Percentiles rank a stretch among this genome's conserved stretches.
Conservation (phyloP, 1,284 basidiomycete genomes). For the Phylloboletellus chloephorus region DNA sequence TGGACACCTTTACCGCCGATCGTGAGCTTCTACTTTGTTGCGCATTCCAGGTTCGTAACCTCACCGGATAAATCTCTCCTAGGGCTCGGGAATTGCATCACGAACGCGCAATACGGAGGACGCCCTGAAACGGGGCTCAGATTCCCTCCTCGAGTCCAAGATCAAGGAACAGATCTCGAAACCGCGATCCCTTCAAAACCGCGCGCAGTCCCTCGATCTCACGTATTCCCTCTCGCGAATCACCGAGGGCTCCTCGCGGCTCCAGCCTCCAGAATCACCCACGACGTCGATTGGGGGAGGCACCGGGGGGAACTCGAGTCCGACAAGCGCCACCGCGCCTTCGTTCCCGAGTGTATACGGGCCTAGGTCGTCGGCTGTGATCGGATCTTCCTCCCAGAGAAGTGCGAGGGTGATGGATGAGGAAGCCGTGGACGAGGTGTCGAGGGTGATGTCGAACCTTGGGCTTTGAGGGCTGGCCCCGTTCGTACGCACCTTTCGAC, state of each 20-base stretch:
- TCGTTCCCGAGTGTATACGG: slow-evolving; percentile 80
- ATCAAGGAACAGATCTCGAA: slow-evolving; percentile 72
- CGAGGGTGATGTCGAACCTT: slow-evolving; percentile 72
- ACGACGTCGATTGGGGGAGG: slow-evolving; percentile 66
- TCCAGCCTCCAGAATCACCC: slow-evolving; percentile 67
- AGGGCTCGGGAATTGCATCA: slow-evolving; percentile 63
- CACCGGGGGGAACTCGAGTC: slow-evolving; percentile 65
- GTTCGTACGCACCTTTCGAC: slow-evolving; percentile 15
- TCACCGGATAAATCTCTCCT: slow-evolving; percentile 13
- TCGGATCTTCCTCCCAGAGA: slow-evolving; percentile 43
- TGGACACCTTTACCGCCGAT: slow-evolving; percentile 77
- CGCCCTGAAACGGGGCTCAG: slow-evolving; percentile 77
- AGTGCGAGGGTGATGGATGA: slow-evolving; percentile 51
- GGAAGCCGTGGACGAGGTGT: slow-evolving; percentile 64
- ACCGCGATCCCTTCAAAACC: slow-evolving; percentile 70
- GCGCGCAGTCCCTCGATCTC: slow-evolving; percentile 76
- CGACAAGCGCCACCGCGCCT: slow-evolving; percentile 66
- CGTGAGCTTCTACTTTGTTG: slow-evolving; percentile 39
- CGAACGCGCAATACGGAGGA: slow-evolving; percentile 67
- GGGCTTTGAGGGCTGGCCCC: slow-evolving; percentile 49
- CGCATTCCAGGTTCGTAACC: slow-evolving; percentile 17
- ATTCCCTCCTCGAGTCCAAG: slow-evolving; percentile 83
- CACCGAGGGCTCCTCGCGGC: slow-evolving; percentile 56
- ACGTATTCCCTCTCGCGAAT: slow-evolving; percentile 74
- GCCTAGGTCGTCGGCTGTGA: slow-evolving; percentile 47